Evolutionary conservation across 2,329 filamentous ascomycete species (phyloP).

Genomic region (Tolypocladium tropicale): DNA sequence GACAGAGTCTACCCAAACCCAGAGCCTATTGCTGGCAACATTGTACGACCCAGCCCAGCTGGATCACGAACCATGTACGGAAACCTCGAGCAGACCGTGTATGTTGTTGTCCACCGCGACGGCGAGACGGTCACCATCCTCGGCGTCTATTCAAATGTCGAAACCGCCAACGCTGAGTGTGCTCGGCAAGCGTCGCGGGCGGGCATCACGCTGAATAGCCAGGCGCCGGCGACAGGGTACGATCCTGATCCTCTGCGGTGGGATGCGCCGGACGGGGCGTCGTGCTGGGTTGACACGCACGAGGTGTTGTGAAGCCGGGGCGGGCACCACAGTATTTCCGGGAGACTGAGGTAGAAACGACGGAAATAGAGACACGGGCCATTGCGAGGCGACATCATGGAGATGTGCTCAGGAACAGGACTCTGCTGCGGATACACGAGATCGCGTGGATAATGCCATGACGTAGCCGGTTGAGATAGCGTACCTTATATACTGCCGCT

Average conservation of each 20-base stretch:
- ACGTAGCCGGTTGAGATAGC: too few species aligned
- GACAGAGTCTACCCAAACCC: background rate
- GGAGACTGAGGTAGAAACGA: background rate
- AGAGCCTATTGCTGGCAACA: too few species aligned
- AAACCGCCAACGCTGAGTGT: conserved; percentile 25
- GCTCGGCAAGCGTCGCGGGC: conserved; percentile 16
- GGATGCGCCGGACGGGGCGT: conserved; percentile 22
- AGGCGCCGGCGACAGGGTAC: conserved; percentile 2
- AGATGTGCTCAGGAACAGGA: too few species aligned
- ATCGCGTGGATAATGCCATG: too few species aligned
- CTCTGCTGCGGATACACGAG: too few species aligned
- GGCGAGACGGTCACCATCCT: conserved; percentile 14
- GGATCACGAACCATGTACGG: background rate
- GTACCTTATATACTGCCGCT: too few species aligned
- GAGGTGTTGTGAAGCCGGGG: background rate
- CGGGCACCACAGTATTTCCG: background rate
- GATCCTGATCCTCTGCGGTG: conserved; percentile 20
- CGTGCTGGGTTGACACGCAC: conserved; percentile 27
- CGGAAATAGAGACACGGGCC: background rate
- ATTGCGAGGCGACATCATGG: too few species aligned
- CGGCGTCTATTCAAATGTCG: conserved; percentile 20
- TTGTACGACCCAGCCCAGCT: background rate
- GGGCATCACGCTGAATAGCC: conserved; percentile 11
- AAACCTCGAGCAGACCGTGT: conserved; percentile 4
- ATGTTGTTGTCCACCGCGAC: conserved; percentile 4